Evolutionary conservation across 192 early-diverging fungal species (phyloP).

Genomic region (Dimargaris xerosporica): DNA sequence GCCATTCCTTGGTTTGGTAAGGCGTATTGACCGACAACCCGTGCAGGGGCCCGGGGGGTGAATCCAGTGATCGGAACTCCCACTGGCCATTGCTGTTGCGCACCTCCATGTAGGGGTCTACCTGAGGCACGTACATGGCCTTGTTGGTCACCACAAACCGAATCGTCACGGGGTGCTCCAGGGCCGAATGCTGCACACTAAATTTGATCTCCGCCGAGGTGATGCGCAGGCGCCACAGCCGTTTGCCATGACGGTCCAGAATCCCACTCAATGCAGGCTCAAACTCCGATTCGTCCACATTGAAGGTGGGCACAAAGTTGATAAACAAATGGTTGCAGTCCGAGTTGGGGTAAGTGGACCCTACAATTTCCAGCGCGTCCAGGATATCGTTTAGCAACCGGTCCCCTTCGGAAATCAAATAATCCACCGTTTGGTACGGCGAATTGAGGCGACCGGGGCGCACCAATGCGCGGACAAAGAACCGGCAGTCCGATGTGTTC

Average conservation of each 20-base stretch:
- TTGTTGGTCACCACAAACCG: slow-evolving; percentile 86
- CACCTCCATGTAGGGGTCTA: slow-evolving; percentile 87
- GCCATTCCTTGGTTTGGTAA: slow-evolving; percentile 86
- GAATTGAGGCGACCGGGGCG: slow-evolving; percentile 75
- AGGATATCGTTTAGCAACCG: slow-evolving; percentile 85
- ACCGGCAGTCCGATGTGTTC: slow-evolving; percentile 84
- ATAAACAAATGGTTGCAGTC: slow-evolving; percentile 99
- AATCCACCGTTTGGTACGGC: slow-evolving; percentile 76
- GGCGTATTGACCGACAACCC: slow-evolving; percentile 62
- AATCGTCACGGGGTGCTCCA: slow-evolving; percentile 56
- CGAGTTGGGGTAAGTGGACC: slow-evolving; percentile 77
- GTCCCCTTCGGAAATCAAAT: slow-evolving; percentile 88
- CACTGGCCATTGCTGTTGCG: slow-evolving; percentile 65
- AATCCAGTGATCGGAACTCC: slow-evolving; percentile 72
- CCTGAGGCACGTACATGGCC: slow-evolving; percentile 79
- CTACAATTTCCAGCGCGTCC: slow-evolving; percentile 89
- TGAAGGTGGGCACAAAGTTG: slow-evolving; percentile 95
- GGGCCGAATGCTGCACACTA: slow-evolving; percentile 55
- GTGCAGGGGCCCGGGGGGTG: slow-evolving; percentile 66
- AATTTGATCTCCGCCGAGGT: slow-evolving; percentile 95
- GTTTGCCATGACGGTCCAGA: slow-evolving; percentile 84
- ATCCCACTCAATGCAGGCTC: slow-evolving; percentile 75
- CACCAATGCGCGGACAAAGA: slow-evolving; percentile 95
- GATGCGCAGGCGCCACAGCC: slow-evolving; percentile 86
- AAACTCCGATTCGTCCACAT: slow-evolving; percentile 68